Evolutionary conservation across 495 filamentous ascomycete species (phyloP).

Genomic region (Penicillium cosmopolitanum): DNA sequence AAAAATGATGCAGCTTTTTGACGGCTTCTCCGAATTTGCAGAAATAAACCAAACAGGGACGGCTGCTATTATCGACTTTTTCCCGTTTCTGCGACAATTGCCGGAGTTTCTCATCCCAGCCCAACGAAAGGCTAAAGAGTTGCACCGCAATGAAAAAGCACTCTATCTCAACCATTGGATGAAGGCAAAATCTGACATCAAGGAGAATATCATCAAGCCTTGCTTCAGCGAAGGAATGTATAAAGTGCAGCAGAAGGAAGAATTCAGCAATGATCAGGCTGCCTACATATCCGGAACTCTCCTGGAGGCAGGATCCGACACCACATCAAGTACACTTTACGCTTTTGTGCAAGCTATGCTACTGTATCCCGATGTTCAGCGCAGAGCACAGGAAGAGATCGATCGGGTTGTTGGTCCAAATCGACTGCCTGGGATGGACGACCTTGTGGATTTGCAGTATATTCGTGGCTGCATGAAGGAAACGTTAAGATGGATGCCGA

Average conservation of each 20-base stretch:
- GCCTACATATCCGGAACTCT: conserved; percentile 47
- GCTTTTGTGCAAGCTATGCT: conserved; percentile 49
- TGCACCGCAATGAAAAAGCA: conserved; percentile 32
- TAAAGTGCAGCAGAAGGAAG: conserved; percentile 33
- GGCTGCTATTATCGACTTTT: conserved; percentile 36
- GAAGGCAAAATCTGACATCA: conserved; percentile 35
- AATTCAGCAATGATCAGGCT: conserved; percentile 39
- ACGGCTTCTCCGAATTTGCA: conserved; percentile 54
- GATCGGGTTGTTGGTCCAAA: conserved; percentile 27
- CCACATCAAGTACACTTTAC: conserved; percentile 41
- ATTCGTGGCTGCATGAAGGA: conserved; percentile 44
- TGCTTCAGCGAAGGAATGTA: conserved; percentile 41
- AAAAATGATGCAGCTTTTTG: conserved; percentile 56
- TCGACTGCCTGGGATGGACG: conserved; percentile 31
- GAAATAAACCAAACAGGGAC: conserved; percentile 45
- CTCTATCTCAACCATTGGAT: conserved; percentile 46
- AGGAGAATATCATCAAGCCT: conserved; percentile 33
- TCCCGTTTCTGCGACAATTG: conserved; percentile 32
- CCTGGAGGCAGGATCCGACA: conserved; percentile 49
- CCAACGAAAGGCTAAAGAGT: conserved; percentile 42
- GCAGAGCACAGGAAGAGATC: conserved; percentile 57
- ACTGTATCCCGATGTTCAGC: conserved; percentile 46
- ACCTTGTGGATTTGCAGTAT: conserved; percentile 38
- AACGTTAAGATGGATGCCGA: conserved; percentile 45
- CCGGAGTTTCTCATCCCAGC: conserved; percentile 33